A percentile compares a stretch with the other conserved stretches of the same genome.
phyloP scores from a whole-genome alignment of 208 protist genomes.

The Leptomonas pyrrhocoris region DNA sequence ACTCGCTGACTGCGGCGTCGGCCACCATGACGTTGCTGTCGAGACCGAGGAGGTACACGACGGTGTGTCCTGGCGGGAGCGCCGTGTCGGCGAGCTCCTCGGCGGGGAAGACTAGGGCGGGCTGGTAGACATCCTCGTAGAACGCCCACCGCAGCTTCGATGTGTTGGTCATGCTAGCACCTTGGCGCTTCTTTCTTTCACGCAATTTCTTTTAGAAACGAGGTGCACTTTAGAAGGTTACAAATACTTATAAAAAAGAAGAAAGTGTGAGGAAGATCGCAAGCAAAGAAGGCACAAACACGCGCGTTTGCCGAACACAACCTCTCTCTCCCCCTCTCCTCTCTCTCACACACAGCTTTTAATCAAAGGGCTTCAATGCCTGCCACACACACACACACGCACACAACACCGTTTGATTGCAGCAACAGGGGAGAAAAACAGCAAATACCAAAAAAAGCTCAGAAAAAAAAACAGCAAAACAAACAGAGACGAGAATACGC shows the following conservation, averaged over 20 bases:
- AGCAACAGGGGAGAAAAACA: slow-evolving; percentile 23
- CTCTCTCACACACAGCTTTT: too few species aligned
- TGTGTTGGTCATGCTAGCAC: slow-evolving; percentile 11
- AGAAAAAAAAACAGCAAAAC: slow-evolving; percentile 6
- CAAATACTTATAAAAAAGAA: too few species aligned
- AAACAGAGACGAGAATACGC: too few species aligned
- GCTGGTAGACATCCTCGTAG: slow-evolving; percentile 77
- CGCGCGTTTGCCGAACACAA: slow-evolving; percentile 1
- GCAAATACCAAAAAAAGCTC: too few species aligned
- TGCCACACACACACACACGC: slow-evolving; percentile 21
- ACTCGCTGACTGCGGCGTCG: slow-evolving; percentile 53
- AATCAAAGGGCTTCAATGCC: too few species aligned
- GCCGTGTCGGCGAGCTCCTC: slow-evolving; percentile 42
- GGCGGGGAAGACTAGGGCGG: slow-evolving; percentile 52
- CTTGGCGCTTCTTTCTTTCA: slow-evolving; percentile 5
- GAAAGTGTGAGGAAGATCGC: background rate
- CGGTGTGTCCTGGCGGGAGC: slow-evolving; percentile 40
- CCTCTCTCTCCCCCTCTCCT: too few species aligned
- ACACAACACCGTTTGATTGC: slow-evolving; percentile 2
- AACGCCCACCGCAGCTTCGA: slow-evolving; percentile 74
- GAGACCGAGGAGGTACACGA: slow-evolving; percentile 79
- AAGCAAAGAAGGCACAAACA: slow-evolving; percentile 1
- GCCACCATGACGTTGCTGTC: slow-evolving; percentile 68
- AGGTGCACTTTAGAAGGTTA: too few species aligned
- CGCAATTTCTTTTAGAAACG: too few species aligned